phyloP scores from a whole-genome alignment of 768 basidiomycete genomes.

The Agrocybe chaxingu region DNA sequence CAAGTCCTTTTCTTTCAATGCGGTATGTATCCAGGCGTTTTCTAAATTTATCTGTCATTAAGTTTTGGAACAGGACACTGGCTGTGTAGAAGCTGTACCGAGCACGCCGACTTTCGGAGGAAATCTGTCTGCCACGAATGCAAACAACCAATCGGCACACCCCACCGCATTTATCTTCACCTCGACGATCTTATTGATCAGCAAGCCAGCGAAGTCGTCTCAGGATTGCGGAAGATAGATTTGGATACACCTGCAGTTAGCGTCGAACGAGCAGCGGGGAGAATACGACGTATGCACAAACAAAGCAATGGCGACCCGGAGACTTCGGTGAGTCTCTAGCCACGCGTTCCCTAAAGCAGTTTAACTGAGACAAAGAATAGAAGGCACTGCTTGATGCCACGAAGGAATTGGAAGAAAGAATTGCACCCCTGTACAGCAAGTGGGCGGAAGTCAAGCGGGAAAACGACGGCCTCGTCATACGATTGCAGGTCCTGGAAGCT shows the following conservation, averaged over 20 bases:
- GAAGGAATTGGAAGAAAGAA: conserved; percentile 1
- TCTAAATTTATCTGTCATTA: background rate
- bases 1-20: conserved; percentile 6
- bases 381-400: background rate
- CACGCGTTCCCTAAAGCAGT: background rate
- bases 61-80: background rate
- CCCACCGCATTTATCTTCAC: conserved; percentile 4
- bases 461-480: background rate
- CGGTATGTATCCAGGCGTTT: background rate
- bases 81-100: background rate
- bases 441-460: background rate
- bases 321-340: background rate
- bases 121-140: conserved; percentile 6
- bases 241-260: background rate
- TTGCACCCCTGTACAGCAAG: background rate
- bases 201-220: background rate
- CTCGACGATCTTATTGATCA: conserved; percentile 2
- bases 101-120: background rate
- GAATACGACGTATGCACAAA: too few species aligned
- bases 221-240: background rate
- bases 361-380: background rate
- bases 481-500: background rate
- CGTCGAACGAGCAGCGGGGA: too few species aligned
- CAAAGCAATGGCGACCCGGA: background rate
- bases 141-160: background rate